Percentiles rank a stretch among this genome's conserved stretches.
Conservation (phyloP, 2,329 filamentous ascomycete species). For the Aspergillus sp. region DNA sequence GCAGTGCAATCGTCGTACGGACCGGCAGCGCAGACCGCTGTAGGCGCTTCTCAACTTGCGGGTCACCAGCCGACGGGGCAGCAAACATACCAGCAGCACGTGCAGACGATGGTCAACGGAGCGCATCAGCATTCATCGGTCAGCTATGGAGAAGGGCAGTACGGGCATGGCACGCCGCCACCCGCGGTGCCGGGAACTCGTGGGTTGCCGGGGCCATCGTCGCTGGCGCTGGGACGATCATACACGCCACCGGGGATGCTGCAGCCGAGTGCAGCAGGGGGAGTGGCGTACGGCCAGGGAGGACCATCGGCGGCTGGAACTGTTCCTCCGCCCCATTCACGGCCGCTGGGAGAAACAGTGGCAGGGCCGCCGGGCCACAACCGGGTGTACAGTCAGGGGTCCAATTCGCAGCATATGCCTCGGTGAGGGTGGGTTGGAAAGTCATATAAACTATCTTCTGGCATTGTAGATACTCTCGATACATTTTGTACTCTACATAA, state of each 20-base stretch:
- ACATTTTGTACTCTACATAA: too few relatives aligned
- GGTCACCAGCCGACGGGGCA: constrained; percentile 11
- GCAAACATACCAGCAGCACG: constrained; percentile 29
- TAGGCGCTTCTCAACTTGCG: constrained; percentile 13
- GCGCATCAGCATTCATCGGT: constrained; percentile 25
- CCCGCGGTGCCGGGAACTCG: constrained; percentile 20
- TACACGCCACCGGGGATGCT: constrained; percentile 31
- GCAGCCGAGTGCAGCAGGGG: constrained; percentile 18
- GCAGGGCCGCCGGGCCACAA: constrained; percentile 23
- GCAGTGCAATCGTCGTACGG: constrained; percentile 17
- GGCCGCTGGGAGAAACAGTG: constrained; percentile 15
- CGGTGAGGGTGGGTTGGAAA: too few relatives aligned
- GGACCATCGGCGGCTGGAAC: constrained; percentile 13
- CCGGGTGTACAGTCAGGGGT: constrained; percentile 31
- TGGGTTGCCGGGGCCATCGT: constrained; percentile 15
- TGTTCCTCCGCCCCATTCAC: constrained; percentile 20
- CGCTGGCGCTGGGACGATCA: constrained; percentile 24
- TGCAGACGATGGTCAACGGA: constrained; percentile 30
- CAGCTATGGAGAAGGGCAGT: constrained; percentile 19
- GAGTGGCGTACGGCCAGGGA: constrained; percentile 21
- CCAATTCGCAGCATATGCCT: too few relatives aligned
- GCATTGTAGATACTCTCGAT: too few relatives aligned
- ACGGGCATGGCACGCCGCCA: constrained; percentile 27
- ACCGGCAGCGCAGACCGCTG: constrained; percentile 16
- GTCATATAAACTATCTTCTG: too few relatives aligned